Evolutionary conservation across 805 yeast species (phyloP), one percentile per base, ranked within the genome.

Genomic region (Candida loeiensis): DNA sequence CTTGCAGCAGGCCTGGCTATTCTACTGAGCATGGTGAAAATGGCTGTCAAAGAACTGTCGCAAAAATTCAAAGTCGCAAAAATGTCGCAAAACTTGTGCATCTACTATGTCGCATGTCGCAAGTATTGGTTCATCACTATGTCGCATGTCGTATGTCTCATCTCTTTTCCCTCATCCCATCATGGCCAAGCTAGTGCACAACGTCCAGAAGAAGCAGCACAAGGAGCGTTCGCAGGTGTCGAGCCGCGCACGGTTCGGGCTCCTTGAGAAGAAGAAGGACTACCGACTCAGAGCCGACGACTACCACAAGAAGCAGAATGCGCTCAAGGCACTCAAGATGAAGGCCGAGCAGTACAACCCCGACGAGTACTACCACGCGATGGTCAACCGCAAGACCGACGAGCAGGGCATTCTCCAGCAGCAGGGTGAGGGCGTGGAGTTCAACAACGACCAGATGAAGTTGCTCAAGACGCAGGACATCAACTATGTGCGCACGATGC

Each of bases 331-430:
- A 1, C 73, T 93, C 43, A 79, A 85, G 49, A 70, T 72, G 30
- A 91, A 88, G 57, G 95, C 85, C 2, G 66, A 73, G 26, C 72
- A 73, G 33, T 75, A 88, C 51, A 93, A 93, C 58, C 95, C 95
- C 12, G 99, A 93, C 73, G 99, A 93, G 63, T 93, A 85, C 66
- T 89, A 91, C 62, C 96, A 88, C 76, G 93, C 88, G 15, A 93
- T 93, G 99, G 77, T 82, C 22, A 70, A 74, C 11, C 69, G 72
- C 45, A 74, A 72, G 52, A 79, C 93, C 4, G 95, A 88, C 47
- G 64, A 71, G 2, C 67, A 74, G 8, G 97, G 97, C 1, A 71
- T 85, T 6, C 54, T 84, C 36, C 59, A 84, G 8, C 66, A 80
- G 1, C 86, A 85, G 16, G 71, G 95, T 45, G 84, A 77, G 14